phyloP scores from a whole-genome alignment of 208 protist genomes.

The Leishmania braziliensis region DNA sequence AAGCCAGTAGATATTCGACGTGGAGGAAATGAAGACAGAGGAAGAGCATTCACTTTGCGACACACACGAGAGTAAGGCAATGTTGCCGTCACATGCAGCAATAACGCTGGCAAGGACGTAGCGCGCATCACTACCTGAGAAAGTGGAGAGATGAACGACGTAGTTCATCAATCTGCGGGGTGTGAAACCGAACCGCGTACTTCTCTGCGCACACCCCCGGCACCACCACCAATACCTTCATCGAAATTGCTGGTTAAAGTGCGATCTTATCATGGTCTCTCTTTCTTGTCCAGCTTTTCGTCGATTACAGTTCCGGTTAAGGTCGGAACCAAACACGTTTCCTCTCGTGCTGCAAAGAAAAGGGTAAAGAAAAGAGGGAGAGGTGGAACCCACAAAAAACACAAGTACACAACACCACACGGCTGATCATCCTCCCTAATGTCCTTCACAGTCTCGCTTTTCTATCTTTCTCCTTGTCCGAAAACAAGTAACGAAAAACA shows the following conservation, averaged over 20 bases:
- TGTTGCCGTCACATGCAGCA: background rate
- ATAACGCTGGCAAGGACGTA: background rate
- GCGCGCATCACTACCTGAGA: background rate
- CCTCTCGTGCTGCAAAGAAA: background rate
- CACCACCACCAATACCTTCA: background rate
- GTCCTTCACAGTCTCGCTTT: background rate
- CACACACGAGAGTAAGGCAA: background rate
- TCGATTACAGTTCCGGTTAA: background rate
- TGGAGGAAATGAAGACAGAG: background rate
- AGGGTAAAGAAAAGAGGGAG: background rate
- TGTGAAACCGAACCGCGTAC: background rate
- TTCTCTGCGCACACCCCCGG: background rate
- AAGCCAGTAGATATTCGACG: background rate
- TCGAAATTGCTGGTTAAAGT: background rate
- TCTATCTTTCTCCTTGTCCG: background rate
- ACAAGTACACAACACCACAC: background rate
- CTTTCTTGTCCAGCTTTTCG: background rate
- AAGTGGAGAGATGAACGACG: background rate
- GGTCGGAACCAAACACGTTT: constrained; percentile 40
- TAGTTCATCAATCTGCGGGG: background rate
- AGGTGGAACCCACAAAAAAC: background rate
- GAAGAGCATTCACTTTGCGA: background rate
- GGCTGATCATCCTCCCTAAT: background rate
- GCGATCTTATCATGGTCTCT: background rate
- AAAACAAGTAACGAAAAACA: background rate